phyloP scores from a whole-genome alignment of 2,329 filamentous ascomycete genomes.

The Colletotrichum aenigma region DNA sequence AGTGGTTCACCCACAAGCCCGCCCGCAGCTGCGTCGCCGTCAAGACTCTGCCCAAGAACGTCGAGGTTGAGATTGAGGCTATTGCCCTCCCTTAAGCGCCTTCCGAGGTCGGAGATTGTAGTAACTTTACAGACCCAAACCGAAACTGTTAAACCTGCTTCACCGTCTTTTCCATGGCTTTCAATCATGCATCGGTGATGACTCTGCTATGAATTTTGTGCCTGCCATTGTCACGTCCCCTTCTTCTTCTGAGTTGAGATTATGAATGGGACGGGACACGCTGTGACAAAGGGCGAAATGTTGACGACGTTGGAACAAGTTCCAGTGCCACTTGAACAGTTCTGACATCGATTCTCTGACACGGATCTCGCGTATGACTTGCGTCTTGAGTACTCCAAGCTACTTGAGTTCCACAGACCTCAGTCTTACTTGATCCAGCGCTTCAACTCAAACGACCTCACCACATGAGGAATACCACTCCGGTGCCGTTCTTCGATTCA shows the following conservation, averaged over 20 bases:
- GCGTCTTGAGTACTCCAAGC: background rate
- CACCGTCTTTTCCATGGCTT: background rate
- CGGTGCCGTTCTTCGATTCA: background rate
- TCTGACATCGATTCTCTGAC: background rate
- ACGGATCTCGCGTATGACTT: background rate
- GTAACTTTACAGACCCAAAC: background rate
- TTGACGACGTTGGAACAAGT: background rate
- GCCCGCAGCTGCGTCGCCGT: slow-evolving; percentile 90
- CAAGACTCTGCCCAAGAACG: slow-evolving; percentile 84
- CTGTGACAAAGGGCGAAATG: background rate
- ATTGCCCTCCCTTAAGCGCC: slow-evolving; percentile 68
- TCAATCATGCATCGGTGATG: background rate
- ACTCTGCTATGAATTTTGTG: background rate
- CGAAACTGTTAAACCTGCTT: background rate
- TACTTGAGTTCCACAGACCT: background rate
- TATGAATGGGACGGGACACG: background rate
- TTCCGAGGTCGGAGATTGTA: background rate
- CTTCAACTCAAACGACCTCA: background rate
- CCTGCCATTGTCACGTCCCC: background rate
- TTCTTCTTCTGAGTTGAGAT: background rate
- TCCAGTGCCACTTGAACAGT: too few relatives aligned
- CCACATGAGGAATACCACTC: background rate
- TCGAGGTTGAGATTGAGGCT: slow-evolving; percentile 89
- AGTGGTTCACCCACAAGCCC: slow-evolving; percentile 84
- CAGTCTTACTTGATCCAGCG: background rate